phyloP scores from a whole-genome alignment of 1,284 basidiomycete species.

The Irpex sp. region DNA sequence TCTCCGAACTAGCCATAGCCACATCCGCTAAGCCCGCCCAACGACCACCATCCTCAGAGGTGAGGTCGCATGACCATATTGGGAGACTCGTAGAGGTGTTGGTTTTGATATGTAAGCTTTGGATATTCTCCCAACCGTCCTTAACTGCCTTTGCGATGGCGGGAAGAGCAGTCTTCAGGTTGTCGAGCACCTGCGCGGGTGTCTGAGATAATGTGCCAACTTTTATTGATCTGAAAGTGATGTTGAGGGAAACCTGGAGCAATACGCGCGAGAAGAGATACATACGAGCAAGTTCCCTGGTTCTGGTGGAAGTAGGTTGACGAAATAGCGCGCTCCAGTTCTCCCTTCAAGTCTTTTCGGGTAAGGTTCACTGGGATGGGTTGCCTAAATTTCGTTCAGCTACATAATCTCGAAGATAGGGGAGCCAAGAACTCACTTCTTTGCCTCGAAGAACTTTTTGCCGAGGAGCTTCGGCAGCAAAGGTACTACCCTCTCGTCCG shows the following conservation, averaged over 20 bases:
- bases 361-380: constrained; percentile 88
- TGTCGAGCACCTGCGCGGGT: constrained; percentile 70
- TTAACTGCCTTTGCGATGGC: constrained; percentile 67
- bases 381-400: constrained; percentile 48
- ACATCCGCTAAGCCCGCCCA: constrained; percentile 51
- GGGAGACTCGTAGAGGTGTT: constrained; percentile 81
- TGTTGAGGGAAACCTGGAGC: neutral
- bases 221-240: constrained; percentile 70
- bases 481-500: constrained; percentile 87
- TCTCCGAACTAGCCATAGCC: constrained; percentile 18
- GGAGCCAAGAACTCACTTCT: constrained; percentile 63
- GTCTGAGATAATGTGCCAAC: constrained; percentile 74
- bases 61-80: constrained; percentile 80
- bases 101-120: constrained; percentile 90
- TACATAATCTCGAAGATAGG: neutral
- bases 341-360: constrained; percentile 82
- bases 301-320: constrained; percentile 94
- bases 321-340: constrained; percentile 86
- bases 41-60: constrained; percentile 52
- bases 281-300: constrained; percentile 86
- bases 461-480: constrained; percentile 85
- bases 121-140: constrained; percentile 89
- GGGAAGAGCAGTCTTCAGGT: constrained; percentile 78
- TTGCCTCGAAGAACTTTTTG: constrained; percentile 88
- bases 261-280: constrained; percentile 16